These are phyloP conservation scores for Salvia sclarea DNA, from an alignment of 305 asterid species.

Conservation along the genomic window DNA sequence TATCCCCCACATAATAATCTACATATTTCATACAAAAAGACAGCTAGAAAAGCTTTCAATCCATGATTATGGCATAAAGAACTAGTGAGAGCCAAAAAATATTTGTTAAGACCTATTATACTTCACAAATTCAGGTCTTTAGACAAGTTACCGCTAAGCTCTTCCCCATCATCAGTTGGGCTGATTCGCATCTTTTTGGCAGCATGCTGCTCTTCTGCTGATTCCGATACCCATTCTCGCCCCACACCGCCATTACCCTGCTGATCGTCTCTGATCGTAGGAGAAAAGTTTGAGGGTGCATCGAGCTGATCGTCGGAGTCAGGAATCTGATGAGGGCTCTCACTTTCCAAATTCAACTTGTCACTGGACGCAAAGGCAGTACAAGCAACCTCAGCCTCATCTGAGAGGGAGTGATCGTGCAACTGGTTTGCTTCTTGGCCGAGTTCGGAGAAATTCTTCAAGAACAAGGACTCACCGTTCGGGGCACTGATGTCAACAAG, in stretches of 20 bases:
- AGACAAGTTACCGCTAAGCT: constrained; percentile 9
- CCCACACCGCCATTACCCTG: constrained; percentile 9
- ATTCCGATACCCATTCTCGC: constrained; percentile 31
- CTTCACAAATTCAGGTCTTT: constrained; percentile 37
- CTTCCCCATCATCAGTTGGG: constrained; percentile 29
- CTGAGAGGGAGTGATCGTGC: constrained; percentile 14
- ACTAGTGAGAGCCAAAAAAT: background rate
- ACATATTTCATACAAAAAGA: constrained; percentile 15
- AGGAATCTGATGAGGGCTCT: background rate
- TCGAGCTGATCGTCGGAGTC: constrained; percentile 5
- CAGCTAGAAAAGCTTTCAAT: background rate
- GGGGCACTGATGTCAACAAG: constrained; percentile 31
- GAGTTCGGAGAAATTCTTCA: constrained; percentile 29
- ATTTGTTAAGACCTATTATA: background rate
- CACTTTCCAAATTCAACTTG: constrained; percentile 23
- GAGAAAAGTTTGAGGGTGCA: background rate
- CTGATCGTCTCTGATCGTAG: background rate
- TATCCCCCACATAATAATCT: constrained; percentile 24
- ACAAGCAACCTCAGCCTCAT: background rate
- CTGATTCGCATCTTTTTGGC: constrained; percentile 57
- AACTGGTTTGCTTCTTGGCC: constrained; percentile 28
- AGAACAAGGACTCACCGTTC: constrained; percentile 28
- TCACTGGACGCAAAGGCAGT: constrained; percentile 25
- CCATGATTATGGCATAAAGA: background rate
- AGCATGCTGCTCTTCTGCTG: constrained; percentile 40